phyloP scores from a whole-genome alignment of 352 stramenopile species.

The Pythium aquatile region DNA sequence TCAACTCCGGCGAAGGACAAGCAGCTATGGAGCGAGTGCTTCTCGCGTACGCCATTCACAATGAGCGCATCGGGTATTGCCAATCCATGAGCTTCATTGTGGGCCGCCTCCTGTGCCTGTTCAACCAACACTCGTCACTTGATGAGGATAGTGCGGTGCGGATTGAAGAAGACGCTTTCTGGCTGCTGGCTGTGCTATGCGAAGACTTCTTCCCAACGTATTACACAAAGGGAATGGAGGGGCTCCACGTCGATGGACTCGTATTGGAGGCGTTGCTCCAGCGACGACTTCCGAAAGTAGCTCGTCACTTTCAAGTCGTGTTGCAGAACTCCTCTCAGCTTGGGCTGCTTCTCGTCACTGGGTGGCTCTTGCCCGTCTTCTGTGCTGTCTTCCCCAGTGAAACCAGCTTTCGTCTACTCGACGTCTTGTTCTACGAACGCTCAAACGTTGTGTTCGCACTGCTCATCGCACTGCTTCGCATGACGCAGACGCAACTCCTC shows the following conservation, averaged over 20 bases:
- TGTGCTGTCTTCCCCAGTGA: conserved; percentile 66
- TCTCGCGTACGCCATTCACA: conserved; percentile 76
- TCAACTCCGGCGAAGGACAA: conserved; percentile 46
- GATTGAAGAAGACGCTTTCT: conserved; percentile 57
- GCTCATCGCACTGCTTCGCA: conserved; percentile 49
- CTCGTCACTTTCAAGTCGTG: conserved; percentile 49
- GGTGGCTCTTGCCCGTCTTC: conserved; percentile 67
- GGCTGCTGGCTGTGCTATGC: conserved; percentile 52
- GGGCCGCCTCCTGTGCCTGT: conserved; percentile 67
- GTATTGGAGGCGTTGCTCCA: conserved; percentile 55
- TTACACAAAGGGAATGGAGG: conserved; percentile 64
- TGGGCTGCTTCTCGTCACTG: conserved; percentile 56
- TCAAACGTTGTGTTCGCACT: conserved; percentile 54
- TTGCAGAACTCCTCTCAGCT: conserved; percentile 50
- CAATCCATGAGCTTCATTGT: conserved; percentile 91
- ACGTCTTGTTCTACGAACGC: conserved; percentile 58
- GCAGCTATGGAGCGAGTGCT: conserved; percentile 62
- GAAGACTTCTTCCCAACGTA: conserved; percentile 60
- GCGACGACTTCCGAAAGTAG: conserved; percentile 48
- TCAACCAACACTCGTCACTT: conserved; percentile 10
- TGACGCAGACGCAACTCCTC: conserved; percentile 54
- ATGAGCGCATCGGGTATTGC: conserved; percentile 81
- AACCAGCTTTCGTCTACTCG: conserved; percentile 59
- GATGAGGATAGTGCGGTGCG: conserved; percentile 5
- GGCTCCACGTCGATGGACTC: conserved; percentile 51